Base-by-base conservation (phyloP, 164 flowering plant species). In the Brasenia schreberi region DNA sequence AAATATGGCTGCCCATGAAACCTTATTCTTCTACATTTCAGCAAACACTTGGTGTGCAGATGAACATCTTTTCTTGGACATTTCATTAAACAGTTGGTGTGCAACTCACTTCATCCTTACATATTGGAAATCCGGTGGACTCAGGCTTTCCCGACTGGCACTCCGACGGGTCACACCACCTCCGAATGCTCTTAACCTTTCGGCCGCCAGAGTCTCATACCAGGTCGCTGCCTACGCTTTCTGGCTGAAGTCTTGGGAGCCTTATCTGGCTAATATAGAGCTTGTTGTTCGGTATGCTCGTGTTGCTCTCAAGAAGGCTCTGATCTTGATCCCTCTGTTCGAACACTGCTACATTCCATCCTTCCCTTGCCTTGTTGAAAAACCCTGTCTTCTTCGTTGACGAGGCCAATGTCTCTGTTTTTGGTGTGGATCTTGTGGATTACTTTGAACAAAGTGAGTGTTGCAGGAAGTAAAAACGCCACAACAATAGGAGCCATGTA, bases 141-240 rank as follows among this genome's bases (percentile, higher is more conserved):
- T 83, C 97, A 0, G 96, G 96, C 10, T 95, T 95, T 73, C 99
- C 99, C 0, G 96, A 92, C 77, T 95, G 99, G 99, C 83, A 96
- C 5, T 71, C 90, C 3, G 42, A 78, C 18, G 45, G 73, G 9
- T 76, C 84, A 1, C 79, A 91, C 5, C 91, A 84, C 19, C 86
- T 94, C 62, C 84, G 85, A 18, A 79, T 93, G 77, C 88, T 5
- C 78, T 95, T 7, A 87, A 86, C 67, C 82, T 95, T 4, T 96
- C 99, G 17, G 84, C 87, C 43, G 99, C 97, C 0, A 88, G 97
- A 7, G 77, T 90, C 5, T 85, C 89, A 0, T 81, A 84, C 70
- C 99, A 95, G 68, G 83, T 95, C 27, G 89, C 92, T 0, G 75
- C 83, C 0, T 85, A 86, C 71, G 53, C 84, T 4, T 67, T 95